Percentiles rank a stretch among this genome's conserved stretches.
Conservation (phyloP, 345 rosid genomes). For the Anacardium occidentale region DNA sequence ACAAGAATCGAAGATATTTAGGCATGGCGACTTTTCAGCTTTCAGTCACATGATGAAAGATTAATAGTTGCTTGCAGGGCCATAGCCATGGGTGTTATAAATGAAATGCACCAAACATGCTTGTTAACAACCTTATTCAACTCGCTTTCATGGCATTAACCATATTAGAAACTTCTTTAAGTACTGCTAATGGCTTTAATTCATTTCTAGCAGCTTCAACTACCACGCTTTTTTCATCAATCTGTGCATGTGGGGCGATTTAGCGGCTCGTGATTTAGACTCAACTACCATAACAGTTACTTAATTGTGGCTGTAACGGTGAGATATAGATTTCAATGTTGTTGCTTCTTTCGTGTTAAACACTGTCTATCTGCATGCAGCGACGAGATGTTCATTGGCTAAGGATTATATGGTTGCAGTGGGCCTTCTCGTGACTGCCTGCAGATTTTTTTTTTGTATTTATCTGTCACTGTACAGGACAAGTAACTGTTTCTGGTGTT, state of each 20-base stretch:
- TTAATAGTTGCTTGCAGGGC: too few species aligned
- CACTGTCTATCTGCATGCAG: not conserved
- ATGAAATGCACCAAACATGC: too few species aligned
- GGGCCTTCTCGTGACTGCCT: conserved; percentile 11
- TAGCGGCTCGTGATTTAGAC: conserved; percentile 12
- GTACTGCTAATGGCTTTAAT: too few species aligned
- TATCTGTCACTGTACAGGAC: not conserved
- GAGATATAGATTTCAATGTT: not conserved
- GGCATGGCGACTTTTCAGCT: too few species aligned
- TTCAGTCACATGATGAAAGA: too few species aligned
- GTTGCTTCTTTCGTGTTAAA: not conserved
- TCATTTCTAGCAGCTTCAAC: not conserved
- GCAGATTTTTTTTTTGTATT: not conserved
- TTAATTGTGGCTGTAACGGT: not conserved
- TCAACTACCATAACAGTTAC: too few species aligned
- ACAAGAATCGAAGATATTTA: too few species aligned
- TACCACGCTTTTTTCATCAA: not conserved
- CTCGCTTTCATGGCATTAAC: too few species aligned
- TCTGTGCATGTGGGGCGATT: not conserved
- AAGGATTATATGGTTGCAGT: conserved; percentile 6
- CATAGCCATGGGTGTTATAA: too few species aligned
- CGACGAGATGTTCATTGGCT: not conserved
- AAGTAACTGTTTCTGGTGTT: not conserved
- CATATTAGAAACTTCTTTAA: too few species aligned
- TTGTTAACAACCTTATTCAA: too few species aligned